Evolutionary conservation across 306 rosid species (phyloP).

Genomic region (Citrullus mucosospermus): DNA sequence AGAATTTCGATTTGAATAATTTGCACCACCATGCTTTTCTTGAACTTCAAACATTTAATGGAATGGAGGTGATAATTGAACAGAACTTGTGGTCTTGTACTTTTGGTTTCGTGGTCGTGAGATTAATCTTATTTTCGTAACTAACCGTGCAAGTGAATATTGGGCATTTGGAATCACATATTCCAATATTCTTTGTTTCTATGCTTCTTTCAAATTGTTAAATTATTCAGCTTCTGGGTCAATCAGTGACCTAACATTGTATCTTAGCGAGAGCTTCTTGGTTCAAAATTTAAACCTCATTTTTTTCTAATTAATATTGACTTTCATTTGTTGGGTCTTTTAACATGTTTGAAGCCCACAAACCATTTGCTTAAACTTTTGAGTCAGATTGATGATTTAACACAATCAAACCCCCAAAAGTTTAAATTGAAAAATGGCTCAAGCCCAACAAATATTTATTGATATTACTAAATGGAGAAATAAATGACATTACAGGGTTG

Average conservation of each 20-base stretch:
- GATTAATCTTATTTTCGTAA: neutral
- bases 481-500: neutral
- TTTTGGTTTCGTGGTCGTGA: neutral
- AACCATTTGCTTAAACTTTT: too few relatives aligned
- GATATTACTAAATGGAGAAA: neutral
- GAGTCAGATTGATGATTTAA: too few relatives aligned
- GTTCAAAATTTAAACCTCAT: too few relatives aligned
- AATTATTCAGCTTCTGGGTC: neutral
- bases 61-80: neutral
- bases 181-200: neutral
- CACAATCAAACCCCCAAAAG: too few relatives aligned
- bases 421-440: neutral
- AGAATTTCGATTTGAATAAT: neutral
- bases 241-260: too few relatives aligned
- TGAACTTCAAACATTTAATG: neutral
- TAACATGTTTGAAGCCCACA: too few relatives aligned
- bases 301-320: too few relatives aligned
- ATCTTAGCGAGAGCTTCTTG: too few relatives aligned
- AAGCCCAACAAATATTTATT: neutral
- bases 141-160: neutral
- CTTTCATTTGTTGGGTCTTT: too few relatives aligned
- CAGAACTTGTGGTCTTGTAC: neutral
- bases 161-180: neutral
- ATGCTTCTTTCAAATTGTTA: neutral
- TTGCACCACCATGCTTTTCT: neutral